phyloP scores from a whole-genome alignment of 768 basidiomycete genomes.

The Suillus plorans region DNA sequence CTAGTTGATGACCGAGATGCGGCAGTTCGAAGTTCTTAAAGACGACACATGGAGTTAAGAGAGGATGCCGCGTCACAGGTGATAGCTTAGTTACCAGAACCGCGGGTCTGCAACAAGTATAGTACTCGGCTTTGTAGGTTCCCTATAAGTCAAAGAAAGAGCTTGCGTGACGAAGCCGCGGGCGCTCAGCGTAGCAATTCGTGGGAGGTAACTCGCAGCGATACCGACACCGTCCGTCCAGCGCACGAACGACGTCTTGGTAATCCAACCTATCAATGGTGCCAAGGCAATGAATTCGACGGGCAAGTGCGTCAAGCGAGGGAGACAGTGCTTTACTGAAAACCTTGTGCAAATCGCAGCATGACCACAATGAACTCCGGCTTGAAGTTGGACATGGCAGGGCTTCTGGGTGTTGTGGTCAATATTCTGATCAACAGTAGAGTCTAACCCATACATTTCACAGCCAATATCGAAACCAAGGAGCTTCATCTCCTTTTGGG shows the following conservation, averaged over 20 bases:
- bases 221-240: background rate
- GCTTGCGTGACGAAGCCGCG: background rate
- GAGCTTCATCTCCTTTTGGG: too few species aligned
- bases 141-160: background rate
- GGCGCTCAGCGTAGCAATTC: background rate
- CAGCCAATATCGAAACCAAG: background rate
- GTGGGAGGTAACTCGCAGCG: background rate
- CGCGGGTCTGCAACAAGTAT: background rate
- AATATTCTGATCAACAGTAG: background rate
- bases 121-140: background rate
- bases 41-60: background rate
- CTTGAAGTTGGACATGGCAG: background rate
- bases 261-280: background rate
- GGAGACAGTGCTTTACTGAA: background rate
- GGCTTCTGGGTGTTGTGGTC: background rate
- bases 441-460: background rate
- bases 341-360: background rate
- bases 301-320: background rate
- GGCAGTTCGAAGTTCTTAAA: background rate
- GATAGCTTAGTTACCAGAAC: background rate
- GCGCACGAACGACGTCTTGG: background rate
- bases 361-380: background rate
- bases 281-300: background rate
- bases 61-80: background rate
- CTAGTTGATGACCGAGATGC: background rate